These are phyloP conservation scores for Trapa incisa DNA, from an alignment of 345 rosid genomes.

Conservation along the genomic window DNA sequence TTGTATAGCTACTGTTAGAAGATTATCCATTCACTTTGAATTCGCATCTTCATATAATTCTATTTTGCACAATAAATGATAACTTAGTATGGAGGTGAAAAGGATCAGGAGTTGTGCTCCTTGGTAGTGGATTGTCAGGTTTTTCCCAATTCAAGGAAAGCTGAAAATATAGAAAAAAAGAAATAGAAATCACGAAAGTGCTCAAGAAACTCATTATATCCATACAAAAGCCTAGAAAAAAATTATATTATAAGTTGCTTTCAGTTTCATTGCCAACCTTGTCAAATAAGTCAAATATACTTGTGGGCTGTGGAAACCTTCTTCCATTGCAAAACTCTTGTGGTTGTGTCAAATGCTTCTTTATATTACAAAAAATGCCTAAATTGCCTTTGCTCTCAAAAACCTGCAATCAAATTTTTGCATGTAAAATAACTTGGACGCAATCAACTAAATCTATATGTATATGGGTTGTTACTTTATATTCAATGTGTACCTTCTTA, in stretches of 20 bases:
- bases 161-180: slow-evolving; percentile 19
- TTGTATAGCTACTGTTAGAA: not conserved
- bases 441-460: not conserved
- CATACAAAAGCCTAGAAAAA: not conserved
- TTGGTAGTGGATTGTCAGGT: slow-evolving; percentile 44
- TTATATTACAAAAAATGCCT: slow-evolving; percentile 57
- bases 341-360: slow-evolving; percentile 68
- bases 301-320: slow-evolving; percentile 59
- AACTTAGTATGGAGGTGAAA: slow-evolving; percentile 88
- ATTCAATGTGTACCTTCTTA: slow-evolving; percentile 50
- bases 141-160: slow-evolving; percentile 72
- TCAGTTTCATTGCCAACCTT: slow-evolving; percentile 31
- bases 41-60: not conserved
- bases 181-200: not conserved
- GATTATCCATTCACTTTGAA: not conserved
- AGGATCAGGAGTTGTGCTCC: slow-evolving; percentile 74
- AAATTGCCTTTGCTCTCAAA: slow-evolving; percentile 91
- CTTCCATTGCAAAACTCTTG: slow-evolving; percentile 82
- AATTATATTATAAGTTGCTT: not conserved
- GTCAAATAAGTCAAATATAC: slow-evolving; percentile 31
- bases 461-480: not conserved
- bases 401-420: slow-evolving; percentile 33
- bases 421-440: not conserved
- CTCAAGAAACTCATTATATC: not conserved
- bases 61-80: not conserved